A percentile compares a stretch with the other conserved stretches of the same genome.
Evolutionary conservation across 495 filamentous ascomycete species (phyloP).

Genomic region (Aspergillus affinis): DNA sequence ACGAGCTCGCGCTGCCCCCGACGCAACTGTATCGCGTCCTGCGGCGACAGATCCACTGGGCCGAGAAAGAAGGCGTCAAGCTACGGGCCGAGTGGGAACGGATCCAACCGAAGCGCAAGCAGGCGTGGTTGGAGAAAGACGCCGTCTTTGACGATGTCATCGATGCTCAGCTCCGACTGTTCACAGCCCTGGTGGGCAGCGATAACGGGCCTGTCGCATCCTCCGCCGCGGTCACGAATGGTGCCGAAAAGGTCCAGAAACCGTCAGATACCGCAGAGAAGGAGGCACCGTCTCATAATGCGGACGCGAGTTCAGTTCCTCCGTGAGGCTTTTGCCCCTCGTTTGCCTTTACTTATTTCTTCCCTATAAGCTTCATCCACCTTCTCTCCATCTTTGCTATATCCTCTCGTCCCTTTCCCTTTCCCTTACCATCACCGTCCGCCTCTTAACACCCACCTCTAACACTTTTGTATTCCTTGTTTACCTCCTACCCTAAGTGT

Average conservation of each 20-base stretch:
- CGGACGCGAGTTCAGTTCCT: background rate
- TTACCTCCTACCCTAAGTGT: background rate
- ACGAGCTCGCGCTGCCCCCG: slow-evolving; percentile 69
- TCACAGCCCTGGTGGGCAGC: slow-evolving; percentile 34
- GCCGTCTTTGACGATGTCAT: slow-evolving; percentile 58
- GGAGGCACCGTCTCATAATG: background rate
- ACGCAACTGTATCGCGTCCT: slow-evolving; percentile 71
- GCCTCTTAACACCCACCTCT: too few relatives aligned
- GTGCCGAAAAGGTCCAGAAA: slow-evolving; percentile 27
- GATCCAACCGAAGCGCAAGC: slow-evolving; percentile 64
- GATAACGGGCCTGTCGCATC: slow-evolving; percentile 15
- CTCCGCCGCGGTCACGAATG: slow-evolving; percentile 21
- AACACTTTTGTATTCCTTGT: too few relatives aligned
- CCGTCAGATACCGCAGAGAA: slow-evolving; percentile 17
- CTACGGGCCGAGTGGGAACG: slow-evolving; percentile 63
- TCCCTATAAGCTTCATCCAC: too few relatives aligned
- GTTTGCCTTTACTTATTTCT: background rate
- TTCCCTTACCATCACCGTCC: background rate
- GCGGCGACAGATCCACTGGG: slow-evolving; percentile 78
- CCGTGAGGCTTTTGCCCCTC: background rate
- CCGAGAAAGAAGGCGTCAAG: slow-evolving; percentile 64
- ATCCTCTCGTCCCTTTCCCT: background rate
- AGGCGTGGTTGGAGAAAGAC: slow-evolving; percentile 87
- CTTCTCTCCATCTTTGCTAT: background rate
- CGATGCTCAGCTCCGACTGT: slow-evolving; percentile 53